Evolutionary conservation across 225 moss, liverwort and hornwort species (phyloP).

Genomic region (Sphagnum tenellum): DNA sequence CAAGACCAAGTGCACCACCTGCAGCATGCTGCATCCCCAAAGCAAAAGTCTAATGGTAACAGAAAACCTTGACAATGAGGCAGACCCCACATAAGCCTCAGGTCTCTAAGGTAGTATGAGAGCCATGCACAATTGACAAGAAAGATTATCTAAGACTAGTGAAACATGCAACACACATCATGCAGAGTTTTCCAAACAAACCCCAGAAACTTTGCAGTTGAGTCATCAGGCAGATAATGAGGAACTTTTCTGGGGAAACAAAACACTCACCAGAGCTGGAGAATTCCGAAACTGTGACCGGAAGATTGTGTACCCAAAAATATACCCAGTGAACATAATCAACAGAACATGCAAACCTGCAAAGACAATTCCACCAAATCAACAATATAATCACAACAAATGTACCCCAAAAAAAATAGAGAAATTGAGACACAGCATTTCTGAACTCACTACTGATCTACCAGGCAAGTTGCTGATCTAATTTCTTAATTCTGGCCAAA

Average conservation of each 20-base stretch:
- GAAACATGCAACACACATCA: too few species aligned
- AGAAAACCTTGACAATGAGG: too few species aligned
- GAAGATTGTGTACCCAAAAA: constrained; percentile 62
- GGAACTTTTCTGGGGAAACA: background rate
- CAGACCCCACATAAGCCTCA: too few species aligned
- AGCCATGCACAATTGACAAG: too few species aligned
- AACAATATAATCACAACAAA: background rate
- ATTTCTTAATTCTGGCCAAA: background rate
- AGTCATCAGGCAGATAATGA: too few species aligned
- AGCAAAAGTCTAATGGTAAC: too few species aligned
- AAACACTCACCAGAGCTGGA: constrained; percentile 45
- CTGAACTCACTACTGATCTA: too few species aligned
- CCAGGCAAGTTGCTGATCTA: background rate
- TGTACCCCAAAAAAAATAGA: background rate
- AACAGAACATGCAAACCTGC: constrained; percentile 77
- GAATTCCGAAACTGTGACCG: constrained; percentile 68
- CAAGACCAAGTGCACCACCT: constrained; percentile 47
- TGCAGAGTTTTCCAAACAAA: too few species aligned
- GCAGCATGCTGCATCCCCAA: constrained; percentile 38
- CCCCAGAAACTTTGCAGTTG: too few species aligned
- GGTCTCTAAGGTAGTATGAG: too few species aligned
- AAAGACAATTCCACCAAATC: background rate
- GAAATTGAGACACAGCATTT: background rate
- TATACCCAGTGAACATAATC: constrained; percentile 84
- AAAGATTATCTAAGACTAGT: too few species aligned